Percentiles rank a stretch among this genome's conserved stretches.
phyloP scores from a whole-genome alignment of 73 alveolate genomes.

The Durusdinium trenchii region DNA sequence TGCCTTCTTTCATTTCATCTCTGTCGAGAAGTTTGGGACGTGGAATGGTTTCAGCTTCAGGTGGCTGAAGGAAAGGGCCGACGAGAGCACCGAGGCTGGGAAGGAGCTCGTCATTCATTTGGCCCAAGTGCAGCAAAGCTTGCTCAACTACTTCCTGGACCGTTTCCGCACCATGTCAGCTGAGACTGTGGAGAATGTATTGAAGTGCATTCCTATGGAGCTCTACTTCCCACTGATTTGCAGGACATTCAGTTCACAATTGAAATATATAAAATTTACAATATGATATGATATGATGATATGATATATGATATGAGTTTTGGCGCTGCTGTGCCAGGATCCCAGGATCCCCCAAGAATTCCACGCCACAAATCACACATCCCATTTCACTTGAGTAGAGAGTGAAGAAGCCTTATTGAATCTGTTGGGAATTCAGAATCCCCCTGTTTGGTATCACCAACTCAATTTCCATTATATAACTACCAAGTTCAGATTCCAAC shows the following conservation, averaged over 20 bases:
- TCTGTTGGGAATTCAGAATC: too few relatives aligned
- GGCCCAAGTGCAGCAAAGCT: background rate
- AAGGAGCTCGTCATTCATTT: background rate
- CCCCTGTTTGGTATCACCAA: background rate
- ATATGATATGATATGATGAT: too few relatives aligned
- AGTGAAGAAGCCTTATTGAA: too few relatives aligned
- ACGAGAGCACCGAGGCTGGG: background rate
- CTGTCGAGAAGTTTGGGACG: background rate
- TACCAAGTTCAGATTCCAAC: background rate
- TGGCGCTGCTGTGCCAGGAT: too few relatives aligned
- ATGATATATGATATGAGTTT: too few relatives aligned
- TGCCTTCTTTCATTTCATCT: background rate
- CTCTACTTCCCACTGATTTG: background rate
- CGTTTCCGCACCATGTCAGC: background rate
- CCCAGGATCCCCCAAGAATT: too few relatives aligned
- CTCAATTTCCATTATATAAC: too few relatives aligned
- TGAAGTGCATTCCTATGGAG: background rate
- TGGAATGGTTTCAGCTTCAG: background rate
- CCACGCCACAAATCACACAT: too few relatives aligned
- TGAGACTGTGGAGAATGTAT: background rate
- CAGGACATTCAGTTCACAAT: conserved; percentile 3
- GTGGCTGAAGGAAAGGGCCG: background rate
- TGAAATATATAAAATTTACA: too few relatives aligned
- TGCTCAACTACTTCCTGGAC: background rate
- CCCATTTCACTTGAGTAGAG: too few relatives aligned